Percentiles rank a stretch among this genome's conserved stretches.
phyloP scores from a whole-genome alignment of 1,284 basidiomycete species.

The Heterobasidion annosum region DNA sequence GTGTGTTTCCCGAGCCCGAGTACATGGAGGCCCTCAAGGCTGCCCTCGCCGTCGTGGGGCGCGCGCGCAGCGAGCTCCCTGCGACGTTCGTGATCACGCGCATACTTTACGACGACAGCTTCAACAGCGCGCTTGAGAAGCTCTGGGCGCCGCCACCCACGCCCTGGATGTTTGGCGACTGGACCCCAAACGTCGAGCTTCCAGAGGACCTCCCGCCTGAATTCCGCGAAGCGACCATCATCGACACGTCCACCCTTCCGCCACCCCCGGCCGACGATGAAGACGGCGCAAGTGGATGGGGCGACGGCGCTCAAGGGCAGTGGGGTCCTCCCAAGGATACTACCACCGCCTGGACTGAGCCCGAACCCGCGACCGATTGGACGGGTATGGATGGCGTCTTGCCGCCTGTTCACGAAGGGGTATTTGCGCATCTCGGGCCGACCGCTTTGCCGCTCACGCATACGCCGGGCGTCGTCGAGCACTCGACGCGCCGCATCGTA shows the following conservation, averaged over 20 bases:
- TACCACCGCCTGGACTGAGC: too few species aligned
- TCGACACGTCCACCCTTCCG: not conserved
- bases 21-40: conserved; percentile 35
- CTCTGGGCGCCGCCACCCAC: conserved; percentile 21
- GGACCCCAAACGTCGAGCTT: too few species aligned
- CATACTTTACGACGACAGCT: conserved; percentile 43
- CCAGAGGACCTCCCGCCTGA: too few species aligned
- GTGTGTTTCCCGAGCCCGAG: conserved; percentile 35
- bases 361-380: too few species aligned
- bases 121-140: conserved; percentile 35
- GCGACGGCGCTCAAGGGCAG: too few species aligned
- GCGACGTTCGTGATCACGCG: conserved; percentile 39
- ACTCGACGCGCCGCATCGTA: conserved; percentile 38
- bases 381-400: too few species aligned
- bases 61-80: conserved; percentile 49
- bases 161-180: too few species aligned
- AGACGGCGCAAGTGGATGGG: too few species aligned
- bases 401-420: too few species aligned
- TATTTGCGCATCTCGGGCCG: conserved; percentile 31
- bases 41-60: conserved; percentile 38
- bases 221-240: not conserved
- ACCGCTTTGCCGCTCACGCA: conserved; percentile 37
- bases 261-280: too few species aligned
- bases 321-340: too few species aligned
- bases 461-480: conserved; percentile 40